Base-by-base conservation (phyloP, 108 stramenopile genomes). In the Nitzschia sp. region DNA sequence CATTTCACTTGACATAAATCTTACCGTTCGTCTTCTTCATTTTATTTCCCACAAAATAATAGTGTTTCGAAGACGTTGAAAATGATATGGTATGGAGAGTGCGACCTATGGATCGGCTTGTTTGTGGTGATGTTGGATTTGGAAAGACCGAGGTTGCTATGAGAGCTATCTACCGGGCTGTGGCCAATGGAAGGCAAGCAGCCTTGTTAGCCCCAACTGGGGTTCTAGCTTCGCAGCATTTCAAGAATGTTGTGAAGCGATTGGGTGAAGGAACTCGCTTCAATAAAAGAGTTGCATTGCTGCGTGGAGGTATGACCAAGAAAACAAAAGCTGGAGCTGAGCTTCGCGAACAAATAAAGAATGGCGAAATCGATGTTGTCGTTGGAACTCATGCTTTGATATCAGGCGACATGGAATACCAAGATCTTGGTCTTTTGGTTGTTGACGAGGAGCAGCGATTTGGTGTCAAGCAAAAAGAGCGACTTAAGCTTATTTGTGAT, bases 381-480 rank as follows among this genome's bases (percentile, higher is more conserved):
- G 85, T 98, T 46, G 98, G 98, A 22, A 98, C 98, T 19, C 96
- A 97, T 70, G 89, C 98, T 13, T 63, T 98, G 19, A 61, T 97
- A 11, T 73, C 80, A 21, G 86, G 84, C 41, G 85, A 85, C 28
- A 68, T 96, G 61, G 63, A 68, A 45, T 98, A 91, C 75, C 72
- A 90, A 23, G 83, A 95, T 75, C 79, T 98, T 23, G 95, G 95
- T 22, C 69, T 98, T n/a, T 68, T 97, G 3, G 94, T 76, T 35
- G 86, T 98, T 38, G 98, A 98, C 57, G 98, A 98, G 73, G 98
- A 98, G 75, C 98, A 98, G 70, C 82, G 96, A 25, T 97, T 98
- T 80, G 98, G 98, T 19, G 98, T 98, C 19, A 85, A 90, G 52
- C 98, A 98, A 68, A 97, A 97, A 81, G 98, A 97, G 65, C 80